phyloP scores from a whole-genome alignment of 768 basidiomycete species.

The Tulasnella sp. region DNA sequence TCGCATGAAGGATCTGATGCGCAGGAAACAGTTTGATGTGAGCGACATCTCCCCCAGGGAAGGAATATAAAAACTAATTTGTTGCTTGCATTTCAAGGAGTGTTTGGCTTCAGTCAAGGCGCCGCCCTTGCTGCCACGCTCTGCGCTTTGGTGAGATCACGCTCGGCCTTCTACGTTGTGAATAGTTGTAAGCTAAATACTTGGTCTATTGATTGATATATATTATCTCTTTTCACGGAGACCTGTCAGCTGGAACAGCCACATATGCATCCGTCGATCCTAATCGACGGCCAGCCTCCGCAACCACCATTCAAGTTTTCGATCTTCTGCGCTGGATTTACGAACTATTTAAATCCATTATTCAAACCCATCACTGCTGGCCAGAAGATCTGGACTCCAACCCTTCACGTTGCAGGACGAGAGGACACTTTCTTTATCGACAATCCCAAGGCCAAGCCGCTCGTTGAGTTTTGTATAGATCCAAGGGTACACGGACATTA shows the following conservation, averaged over 20 bases:
- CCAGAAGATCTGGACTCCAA: conserved; percentile 45
- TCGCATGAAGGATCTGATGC: conserved; percentile 45
- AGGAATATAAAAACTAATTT: neutral
- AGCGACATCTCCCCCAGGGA: conserved; percentile 23
- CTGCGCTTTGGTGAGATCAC: conserved; percentile 50
- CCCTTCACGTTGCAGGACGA: conserved; percentile 64
- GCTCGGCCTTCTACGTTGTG: no score
- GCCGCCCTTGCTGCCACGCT: conserved; percentile 64
- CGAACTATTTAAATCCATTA: conserved; percentile 24
- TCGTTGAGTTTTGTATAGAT: no score
- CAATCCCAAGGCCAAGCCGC: conserved; percentile 30
- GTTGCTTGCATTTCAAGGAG: conserved; percentile 39
- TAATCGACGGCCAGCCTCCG: conserved; percentile 50
- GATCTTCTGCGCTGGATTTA: conserved; percentile 63
- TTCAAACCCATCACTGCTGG: conserved; percentile 38
- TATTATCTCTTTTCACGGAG: neutral
- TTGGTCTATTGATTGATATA: no score
- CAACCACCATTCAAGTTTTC: conserved; percentile 77
- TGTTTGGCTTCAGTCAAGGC: conserved; percentile 79
- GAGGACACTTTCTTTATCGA: conserved; percentile 64
- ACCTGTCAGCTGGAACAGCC: conserved; percentile 43
- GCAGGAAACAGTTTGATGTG: conserved; percentile 55
- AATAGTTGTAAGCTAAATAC: no score
- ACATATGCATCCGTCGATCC: conserved; percentile 43
- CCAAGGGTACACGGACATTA: no score